These are phyloP conservation scores for Colletotrichum sp. DNA, from an alignment of 2,329 filamentous ascomycete genomes.

Conservation along the genomic window DNA sequence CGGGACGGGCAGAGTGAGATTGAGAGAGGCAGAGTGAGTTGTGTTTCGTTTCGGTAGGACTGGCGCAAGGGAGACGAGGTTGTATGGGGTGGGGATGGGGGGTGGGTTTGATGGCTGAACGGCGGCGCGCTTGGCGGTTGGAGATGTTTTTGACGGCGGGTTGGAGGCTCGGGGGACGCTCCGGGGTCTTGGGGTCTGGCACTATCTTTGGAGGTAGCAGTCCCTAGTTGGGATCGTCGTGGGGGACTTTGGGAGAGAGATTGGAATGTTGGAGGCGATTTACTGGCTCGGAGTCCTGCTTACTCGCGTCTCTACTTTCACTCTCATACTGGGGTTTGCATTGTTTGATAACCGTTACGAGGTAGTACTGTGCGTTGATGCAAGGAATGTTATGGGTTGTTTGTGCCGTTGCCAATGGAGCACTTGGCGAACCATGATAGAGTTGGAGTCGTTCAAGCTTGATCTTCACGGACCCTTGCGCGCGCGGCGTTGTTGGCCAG, in stretches of 20 bases:
- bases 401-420: neutral
- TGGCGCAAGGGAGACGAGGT: neutral
- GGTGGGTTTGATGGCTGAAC: neutral
- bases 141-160: neutral
- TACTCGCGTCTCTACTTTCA: neutral
- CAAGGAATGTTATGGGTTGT: neutral
- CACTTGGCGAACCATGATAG: neutral
- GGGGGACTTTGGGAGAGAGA: neutral
- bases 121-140: neutral
- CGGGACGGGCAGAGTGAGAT: neutral
- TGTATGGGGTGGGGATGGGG: neutral
- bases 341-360: neutral
- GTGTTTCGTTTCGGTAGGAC: neutral
- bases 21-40: neutral
- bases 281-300: neutral
- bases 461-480: neutral
- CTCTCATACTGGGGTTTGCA: neutral
- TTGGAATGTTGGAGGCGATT: neutral
- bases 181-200: neutral
- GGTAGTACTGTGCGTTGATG: neutral
- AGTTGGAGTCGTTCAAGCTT: neutral
- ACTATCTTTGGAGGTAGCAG: neutral
- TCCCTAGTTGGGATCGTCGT: neutral
- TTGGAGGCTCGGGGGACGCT: neutral
- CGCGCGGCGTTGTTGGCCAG: neutral